phyloP scores from a whole-genome alignment of 805 yeast genomes.

The Candida caryicola region DNA sequence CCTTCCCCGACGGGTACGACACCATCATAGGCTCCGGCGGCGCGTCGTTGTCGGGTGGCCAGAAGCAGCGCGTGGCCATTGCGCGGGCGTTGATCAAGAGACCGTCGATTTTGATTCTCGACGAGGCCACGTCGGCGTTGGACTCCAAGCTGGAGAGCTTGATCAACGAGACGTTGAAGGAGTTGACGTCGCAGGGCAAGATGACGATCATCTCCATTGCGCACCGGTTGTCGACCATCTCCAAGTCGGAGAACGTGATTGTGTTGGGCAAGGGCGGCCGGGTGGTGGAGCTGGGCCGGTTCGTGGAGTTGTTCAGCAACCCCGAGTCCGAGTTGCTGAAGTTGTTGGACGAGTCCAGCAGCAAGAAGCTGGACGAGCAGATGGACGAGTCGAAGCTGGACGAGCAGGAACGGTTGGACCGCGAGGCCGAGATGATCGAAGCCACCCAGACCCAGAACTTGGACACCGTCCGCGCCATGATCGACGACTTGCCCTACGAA shows the following conservation, averaged over 20 bases:
- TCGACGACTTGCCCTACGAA: constrained; percentile 38
- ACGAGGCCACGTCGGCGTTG: constrained; percentile 67
- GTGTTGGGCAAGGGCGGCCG: constrained; percentile 42
- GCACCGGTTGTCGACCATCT: constrained; percentile 43
- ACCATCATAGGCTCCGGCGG: constrained; percentile 57
- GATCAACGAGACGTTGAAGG: constrained; percentile 41
- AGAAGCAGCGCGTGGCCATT: constrained; percentile 73
- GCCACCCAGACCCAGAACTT: constrained; percentile 16
- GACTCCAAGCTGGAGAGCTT: constrained; percentile 51
- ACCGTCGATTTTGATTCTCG: constrained; percentile 62
- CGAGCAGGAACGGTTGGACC: constrained; percentile 23
- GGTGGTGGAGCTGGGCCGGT: constrained; percentile 41
- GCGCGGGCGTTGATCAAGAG: constrained; percentile 69
- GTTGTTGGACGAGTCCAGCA: constrained; percentile 36
- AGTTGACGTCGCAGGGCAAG: constrained; percentile 34
- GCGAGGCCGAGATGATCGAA: constrained; percentile 24
- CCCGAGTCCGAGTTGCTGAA: constrained; percentile 41
- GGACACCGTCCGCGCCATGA: constrained; percentile 27
- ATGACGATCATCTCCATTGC: constrained; percentile 46
- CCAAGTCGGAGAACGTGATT: constrained; percentile 42
- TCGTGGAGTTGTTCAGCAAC: constrained; percentile 39
- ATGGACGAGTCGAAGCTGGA: constrained; percentile 23
- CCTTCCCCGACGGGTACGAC: constrained; percentile 60
- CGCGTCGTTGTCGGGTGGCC: constrained; percentile 67
- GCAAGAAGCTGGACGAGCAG: constrained; percentile 16